These are phyloP conservation scores for Trichocladium uniseriatum DNA, from an alignment of 495 filamentous ascomycete species.

Conservation along the genomic window DNA sequence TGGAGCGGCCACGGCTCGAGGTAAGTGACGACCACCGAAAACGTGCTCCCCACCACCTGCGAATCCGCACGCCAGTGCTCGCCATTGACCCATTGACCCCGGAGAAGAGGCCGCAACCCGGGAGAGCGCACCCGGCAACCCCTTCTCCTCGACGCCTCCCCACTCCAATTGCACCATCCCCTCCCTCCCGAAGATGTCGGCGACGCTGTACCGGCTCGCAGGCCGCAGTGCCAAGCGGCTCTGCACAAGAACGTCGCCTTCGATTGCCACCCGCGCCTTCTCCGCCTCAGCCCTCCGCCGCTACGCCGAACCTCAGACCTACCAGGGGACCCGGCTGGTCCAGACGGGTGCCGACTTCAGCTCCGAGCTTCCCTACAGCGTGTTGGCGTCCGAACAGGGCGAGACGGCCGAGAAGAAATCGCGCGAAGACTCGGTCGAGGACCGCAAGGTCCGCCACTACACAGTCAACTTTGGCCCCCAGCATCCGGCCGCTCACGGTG, in stretches of 20 bases:
- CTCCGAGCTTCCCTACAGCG: constrained; percentile 34
- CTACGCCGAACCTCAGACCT: constrained; percentile 47
- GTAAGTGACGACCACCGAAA: constrained; percentile 14
- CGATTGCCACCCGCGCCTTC: constrained; percentile 46
- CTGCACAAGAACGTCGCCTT: constrained; percentile 22
- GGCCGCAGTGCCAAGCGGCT: constrained; percentile 48
- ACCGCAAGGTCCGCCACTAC: constrained; percentile 94
- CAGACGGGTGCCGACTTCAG: constrained; percentile 58
- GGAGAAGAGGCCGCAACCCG: constrained; percentile 21
- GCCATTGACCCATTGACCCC: constrained; percentile 21
- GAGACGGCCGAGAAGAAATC: constrained; percentile 39
- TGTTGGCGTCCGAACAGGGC: neutral
- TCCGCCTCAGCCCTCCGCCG: constrained; percentile 56
- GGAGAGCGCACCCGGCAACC: constrained; percentile 6
- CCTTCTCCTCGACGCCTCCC: constrained; percentile 4
- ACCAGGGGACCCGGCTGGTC: constrained; percentile 57
- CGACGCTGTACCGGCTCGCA: constrained; percentile 45
- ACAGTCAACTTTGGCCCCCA: constrained; percentile 99
- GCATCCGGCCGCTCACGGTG: constrained; percentile 97
- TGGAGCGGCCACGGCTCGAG: constrained; percentile 2
- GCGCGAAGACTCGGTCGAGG: constrained; percentile 39
- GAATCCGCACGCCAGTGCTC: constrained; percentile 15
- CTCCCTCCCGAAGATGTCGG: constrained; percentile 29
- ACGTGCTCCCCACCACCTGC: constrained; percentile 4
- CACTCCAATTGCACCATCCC: neutral